Base-by-base conservation (phyloP, 148 eudicot species). In the Cornus controversa region DNA sequence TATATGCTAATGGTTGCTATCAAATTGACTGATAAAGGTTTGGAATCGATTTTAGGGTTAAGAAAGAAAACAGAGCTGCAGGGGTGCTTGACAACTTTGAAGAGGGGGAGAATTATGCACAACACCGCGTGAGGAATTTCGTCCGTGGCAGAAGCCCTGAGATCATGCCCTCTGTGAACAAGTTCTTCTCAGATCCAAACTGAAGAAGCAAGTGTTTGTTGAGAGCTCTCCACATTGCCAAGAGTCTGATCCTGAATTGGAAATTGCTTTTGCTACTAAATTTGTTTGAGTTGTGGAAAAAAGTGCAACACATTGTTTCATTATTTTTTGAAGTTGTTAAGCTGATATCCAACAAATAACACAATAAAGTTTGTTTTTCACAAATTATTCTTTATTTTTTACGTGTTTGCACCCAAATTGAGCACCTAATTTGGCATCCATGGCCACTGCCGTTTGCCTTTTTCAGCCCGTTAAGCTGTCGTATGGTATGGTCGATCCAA, bases 51-150 rank as follows among this genome's bases (percentile, higher is more conserved):
- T 60, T 22, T 34, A 86, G 89, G 86, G 78, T 86, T 18, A 86
- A 5, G 73, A 86, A 86, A 78, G 82, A 83, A 53, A 80, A 86
- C 36, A 79, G 86, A 69, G 27, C 81, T 45, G 89, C 89, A 15
- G 89, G 89, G 81, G 70, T 86, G 5, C 47, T 86, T 37, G 89
- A 86, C 2, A 86, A 86, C 82, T 72, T 23, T 70, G 72, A 70
- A 5, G 86, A 86, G 82, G 89, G 89, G 42, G 89, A 86, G 78
- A 83, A 76, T 24, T 86, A 83, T 57, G 78, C 86, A 15, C 25
- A 60, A 60, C 64, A 60, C 20, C 1, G 23, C 20, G 64, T 60
- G 64, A 60, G 64, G 24, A 60, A 60, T 25, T 60, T 20, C 8
- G 64, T 60, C 6, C 64, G 64, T 3, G 64, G 64, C 23, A 60